Evolutionary conservation across 805 yeast species (phyloP), one percentile per base, ranked within the genome.

Genomic region (Ogataea methanolica): DNA sequence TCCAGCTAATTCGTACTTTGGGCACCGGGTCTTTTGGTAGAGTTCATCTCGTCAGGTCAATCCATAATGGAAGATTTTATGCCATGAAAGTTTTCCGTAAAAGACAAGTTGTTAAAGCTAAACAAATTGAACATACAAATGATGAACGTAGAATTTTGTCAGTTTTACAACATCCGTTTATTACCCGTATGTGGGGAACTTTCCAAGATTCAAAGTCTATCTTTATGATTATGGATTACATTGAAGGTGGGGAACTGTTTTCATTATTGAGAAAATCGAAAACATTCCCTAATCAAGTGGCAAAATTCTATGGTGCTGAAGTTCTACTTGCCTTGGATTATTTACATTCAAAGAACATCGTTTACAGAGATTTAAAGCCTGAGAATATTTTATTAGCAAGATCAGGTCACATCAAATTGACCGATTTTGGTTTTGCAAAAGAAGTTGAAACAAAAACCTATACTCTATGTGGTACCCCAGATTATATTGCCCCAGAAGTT

Each of bases 101-200:
- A 59, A 76, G 74, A 38, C 74, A 79, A 58, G 82, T 79, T 42
- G 78, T 79, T 26, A 76, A 75, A 57, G 78, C 78, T 80, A 79
- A 79, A 59, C 84, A 79, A 62, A 82, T 79, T 31, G 84, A 79
- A 59, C 84, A 79, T 61, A 79, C 84, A 26, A 79, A 79, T 57
- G 84, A 79, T 59, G 84, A 79, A 63, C 65, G 84, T 47, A 66
- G 83, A 54, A 79, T 79, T 80, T 66, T 79, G 44, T 77, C 74
- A 55, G 66, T 79, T 48, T 82, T 79, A 23, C 80, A 79, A 53
- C 84, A 79, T 56, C 84, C 84, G 11, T 79, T 79, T 52, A 68
- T 79, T 52, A 79, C 78, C 53, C 61, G 83, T 47, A 79, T 79
- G 83, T 79, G 84, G 84, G 84, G 84, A 12, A 79, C 83, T 4